phyloP scores from a whole-genome alignment of 202 grass and related monocot genomes.

The Elaeis oleifera region DNA sequence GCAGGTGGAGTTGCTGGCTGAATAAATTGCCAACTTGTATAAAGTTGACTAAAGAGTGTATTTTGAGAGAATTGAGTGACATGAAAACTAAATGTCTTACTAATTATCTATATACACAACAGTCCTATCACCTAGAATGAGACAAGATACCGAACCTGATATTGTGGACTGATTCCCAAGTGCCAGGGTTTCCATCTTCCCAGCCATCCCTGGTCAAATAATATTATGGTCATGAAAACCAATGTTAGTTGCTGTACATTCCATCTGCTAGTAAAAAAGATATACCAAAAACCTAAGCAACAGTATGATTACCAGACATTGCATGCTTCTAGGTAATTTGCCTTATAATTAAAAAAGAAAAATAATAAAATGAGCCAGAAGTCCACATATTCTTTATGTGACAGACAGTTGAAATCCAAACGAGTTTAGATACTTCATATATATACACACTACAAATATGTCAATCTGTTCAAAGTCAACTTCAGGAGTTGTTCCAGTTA shows the following conservation, averaged over 20 bases:
- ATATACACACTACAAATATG: no score
- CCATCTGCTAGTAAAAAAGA: not conserved
- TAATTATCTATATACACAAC: no score
- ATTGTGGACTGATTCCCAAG: conserved; percentile 92
- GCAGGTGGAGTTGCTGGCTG: conserved; percentile 86
- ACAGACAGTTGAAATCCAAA: no score
- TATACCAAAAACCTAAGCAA: not conserved
- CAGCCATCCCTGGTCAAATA: conserved; percentile 67
- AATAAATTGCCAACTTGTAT: conserved; percentile 14
- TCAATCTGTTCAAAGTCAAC: no score
- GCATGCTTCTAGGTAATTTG: not conserved
- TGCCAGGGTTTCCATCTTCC: conserved; percentile 94
- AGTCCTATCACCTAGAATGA: not conserved
- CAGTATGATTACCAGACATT: not conserved
- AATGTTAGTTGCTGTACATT: no score
- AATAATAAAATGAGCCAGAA: no score
- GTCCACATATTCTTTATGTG: no score
- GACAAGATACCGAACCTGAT: conserved; percentile 57
- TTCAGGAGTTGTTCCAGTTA: no score
- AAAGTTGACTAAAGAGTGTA: not conserved
- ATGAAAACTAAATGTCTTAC: not conserved
- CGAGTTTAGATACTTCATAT: no score
- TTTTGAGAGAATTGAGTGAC: not conserved
- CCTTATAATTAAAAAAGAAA: no score
- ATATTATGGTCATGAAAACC: conserved; percentile 22